These are phyloP conservation scores for Inonotus hispidus DNA, from an alignment of 1,284 basidiomycete species.

Conservation along the genomic window DNA sequence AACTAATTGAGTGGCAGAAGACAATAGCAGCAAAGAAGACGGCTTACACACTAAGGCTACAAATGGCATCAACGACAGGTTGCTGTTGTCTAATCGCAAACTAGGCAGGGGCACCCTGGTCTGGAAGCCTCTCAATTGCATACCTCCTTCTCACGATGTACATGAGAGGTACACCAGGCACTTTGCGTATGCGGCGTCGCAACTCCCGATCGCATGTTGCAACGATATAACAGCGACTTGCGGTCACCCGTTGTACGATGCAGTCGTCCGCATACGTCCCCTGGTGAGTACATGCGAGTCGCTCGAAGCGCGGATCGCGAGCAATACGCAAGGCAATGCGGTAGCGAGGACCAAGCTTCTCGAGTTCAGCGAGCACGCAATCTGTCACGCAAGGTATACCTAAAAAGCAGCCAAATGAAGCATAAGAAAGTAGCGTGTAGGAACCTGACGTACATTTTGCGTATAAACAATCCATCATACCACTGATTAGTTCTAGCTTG, in stretches of 20 bases:
- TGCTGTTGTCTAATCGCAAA: not conserved
- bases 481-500: slow-evolving; percentile 92
- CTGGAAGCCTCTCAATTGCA: slow-evolving; percentile 89
- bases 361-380: slow-evolving; percentile 96
- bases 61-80: not conserved
- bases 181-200: slow-evolving; percentile 85
- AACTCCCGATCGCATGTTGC: slow-evolving; percentile 98
- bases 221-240: slow-evolving; percentile 96
- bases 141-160: slow-evolving; percentile 89
- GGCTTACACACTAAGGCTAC: slow-evolving; percentile 5
- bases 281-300: slow-evolving; percentile 85
- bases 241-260: slow-evolving; percentile 89
- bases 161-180: slow-evolving; percentile 94
- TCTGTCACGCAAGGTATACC: slow-evolving; percentile 98
- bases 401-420: not conserved
- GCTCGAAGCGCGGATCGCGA: slow-evolving; percentile 94
- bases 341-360: slow-evolving; percentile 96
- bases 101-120: slow-evolving; percentile 72
- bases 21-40: not conserved
- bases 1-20: not conserved
- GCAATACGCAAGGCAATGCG: slow-evolving; percentile 92
- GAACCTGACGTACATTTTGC: slow-evolving; percentile 80
- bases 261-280: slow-evolving; percentile 99
- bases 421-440: slow-evolving; percentile 1
- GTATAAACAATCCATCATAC: slow-evolving; percentile 99